A percentile compares a stretch with the other conserved stretches of the same genome.
These are phyloP conservation scores for Saxophila tyrrhenica DNA, from an alignment of 495 filamentous ascomycete genomes.

Conservation along the genomic window DNA sequence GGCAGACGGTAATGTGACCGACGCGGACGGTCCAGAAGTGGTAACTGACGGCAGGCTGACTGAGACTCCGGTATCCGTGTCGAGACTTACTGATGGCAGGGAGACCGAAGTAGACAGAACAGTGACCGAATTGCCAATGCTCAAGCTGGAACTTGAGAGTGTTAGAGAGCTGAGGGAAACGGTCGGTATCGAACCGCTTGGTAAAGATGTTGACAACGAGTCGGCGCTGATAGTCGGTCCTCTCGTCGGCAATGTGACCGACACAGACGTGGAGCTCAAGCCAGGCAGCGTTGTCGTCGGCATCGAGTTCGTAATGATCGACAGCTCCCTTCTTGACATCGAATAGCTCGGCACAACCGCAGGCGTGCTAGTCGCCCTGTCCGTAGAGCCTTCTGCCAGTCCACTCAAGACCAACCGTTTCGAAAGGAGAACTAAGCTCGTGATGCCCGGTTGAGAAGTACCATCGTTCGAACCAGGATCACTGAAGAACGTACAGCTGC, in stretches of 20 bases:
- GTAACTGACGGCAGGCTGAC: neutral
- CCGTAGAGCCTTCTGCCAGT: neutral
- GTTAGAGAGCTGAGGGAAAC: neutral
- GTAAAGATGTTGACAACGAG: neutral
- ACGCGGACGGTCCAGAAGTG: neutral
- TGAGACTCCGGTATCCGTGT: neutral
- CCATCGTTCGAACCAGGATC: neutral
- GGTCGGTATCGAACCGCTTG: neutral
- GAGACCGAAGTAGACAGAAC: neutral
- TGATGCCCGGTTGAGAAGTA: neutral
- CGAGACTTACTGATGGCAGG: neutral
- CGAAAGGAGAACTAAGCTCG: neutral
- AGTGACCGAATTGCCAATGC: neutral
- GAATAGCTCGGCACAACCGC: conserved; percentile 1
- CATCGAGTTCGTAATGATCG: neutral
- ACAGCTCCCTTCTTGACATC: neutral
- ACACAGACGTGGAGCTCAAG: neutral
- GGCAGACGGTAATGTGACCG: neutral
- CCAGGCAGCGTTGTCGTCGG: neutral
- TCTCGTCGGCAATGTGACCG: neutral
- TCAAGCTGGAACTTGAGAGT: neutral
- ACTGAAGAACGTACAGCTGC: neutral
- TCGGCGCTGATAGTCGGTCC: neutral
- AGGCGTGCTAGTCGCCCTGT: neutral
- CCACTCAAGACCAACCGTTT: neutral